Conservation (phyloP, 768 basidiomycete species). For the Lentinula sp. region DNA sequence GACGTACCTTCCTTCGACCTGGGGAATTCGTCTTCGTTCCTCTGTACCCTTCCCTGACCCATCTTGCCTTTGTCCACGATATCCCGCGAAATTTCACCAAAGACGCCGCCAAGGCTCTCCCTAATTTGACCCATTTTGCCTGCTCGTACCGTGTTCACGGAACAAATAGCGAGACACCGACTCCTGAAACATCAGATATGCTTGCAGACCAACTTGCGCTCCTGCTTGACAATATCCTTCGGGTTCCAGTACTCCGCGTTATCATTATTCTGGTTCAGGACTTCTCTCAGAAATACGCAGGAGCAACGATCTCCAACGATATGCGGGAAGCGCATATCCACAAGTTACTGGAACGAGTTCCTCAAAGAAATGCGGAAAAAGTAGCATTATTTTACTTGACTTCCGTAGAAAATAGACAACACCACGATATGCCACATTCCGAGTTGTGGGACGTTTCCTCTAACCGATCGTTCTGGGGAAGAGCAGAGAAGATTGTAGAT, state of each 20-base stretch:
- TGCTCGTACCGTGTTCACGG: constrained; percentile 2
- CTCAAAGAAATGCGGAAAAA: background rate
- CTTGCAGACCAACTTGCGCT: background rate
- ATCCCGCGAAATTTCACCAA: constrained; percentile 5
- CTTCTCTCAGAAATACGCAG: background rate
- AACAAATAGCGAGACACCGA: background rate
- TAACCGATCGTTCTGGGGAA: background rate
- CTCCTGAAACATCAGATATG: background rate
- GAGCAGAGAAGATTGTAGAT: background rate
- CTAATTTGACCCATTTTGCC: constrained; percentile 1
- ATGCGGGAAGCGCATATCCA: background rate
- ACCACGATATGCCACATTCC: background rate
- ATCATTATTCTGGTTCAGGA: background rate
- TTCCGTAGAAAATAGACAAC: background rate
- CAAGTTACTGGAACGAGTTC: background rate
- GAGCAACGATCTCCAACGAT: background rate
- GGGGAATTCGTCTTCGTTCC: constrained; percentile 3
- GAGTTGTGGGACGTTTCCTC: background rate
- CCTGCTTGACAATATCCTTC: background rate
- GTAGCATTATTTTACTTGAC: background rate
- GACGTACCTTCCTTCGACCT: background rate
- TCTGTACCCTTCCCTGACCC: background rate
- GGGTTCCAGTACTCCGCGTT: background rate
- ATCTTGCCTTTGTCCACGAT: constrained; percentile 4
- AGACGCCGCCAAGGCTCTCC: background rate